Evolutionary conservation across 2,329 filamentous ascomycete species (phyloP).

Genomic region (Claviceps fusiformis): DNA sequence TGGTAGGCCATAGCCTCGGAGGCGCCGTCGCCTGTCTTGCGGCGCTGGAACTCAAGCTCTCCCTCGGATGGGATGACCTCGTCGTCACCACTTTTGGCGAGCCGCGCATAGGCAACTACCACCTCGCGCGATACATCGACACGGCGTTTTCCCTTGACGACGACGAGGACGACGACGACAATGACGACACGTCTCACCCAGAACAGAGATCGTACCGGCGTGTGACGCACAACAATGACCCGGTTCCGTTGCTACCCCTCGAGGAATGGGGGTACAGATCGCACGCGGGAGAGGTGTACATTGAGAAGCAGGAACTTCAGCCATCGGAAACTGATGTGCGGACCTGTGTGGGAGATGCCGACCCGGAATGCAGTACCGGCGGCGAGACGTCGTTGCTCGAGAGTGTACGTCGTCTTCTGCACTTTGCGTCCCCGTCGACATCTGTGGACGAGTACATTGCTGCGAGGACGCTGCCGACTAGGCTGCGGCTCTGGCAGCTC

Average conservation of each 20-base stretch:
- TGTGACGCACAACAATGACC: conserved; percentile 76
- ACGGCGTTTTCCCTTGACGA: conserved; percentile 31
- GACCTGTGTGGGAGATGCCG: conserved; percentile 57
- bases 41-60: conserved; percentile 60
- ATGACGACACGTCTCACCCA: conserved; percentile 13
- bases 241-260: conserved; percentile 75
- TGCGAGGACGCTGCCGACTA: conserved; percentile 37
- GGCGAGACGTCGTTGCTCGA: conserved; percentile 26
- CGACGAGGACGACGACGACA: conserved; percentile 16
- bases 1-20: conserved; percentile 85
- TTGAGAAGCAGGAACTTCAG: conserved; percentile 56
- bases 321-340: conserved; percentile 56
- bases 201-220: conserved; percentile 47
- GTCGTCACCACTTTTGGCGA: conserved; percentile 86
- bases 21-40: conserved; percentile 85
- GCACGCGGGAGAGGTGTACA: conserved; percentile 81
- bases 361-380: conserved; percentile 57
- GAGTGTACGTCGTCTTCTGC: conserved; percentile 13
- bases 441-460: conserved; percentile 12
- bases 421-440: conserved; percentile 12
- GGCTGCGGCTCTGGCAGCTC: conserved; percentile 75
- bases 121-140: conserved; percentile 42
- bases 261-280: conserved; percentile 77
- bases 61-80: conserved; percentile 61
- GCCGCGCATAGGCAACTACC: conserved; percentile 51